These are phyloP conservation scores for Exophiala aquamarina DNA, from an alignment of 2,329 filamentous ascomycete genomes.

Conservation along the genomic window DNA sequence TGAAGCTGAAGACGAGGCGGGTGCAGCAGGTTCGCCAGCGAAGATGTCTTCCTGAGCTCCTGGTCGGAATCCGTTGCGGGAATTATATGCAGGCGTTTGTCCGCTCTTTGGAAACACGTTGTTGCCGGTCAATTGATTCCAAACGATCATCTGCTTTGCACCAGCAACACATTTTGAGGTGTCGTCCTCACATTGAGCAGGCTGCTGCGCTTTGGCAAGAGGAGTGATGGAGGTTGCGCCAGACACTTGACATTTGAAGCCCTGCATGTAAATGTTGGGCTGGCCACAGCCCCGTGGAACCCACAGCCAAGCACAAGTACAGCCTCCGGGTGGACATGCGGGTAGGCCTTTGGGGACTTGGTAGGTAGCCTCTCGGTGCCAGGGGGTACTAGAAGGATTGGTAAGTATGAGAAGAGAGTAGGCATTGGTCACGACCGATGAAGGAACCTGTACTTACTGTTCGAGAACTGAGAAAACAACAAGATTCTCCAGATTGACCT, in stretches of 20 bases:
- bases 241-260: constrained; percentile 51
- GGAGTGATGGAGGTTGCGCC: constrained; percentile 41
- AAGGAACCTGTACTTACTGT: constrained; percentile 41
- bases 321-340: constrained; percentile 39
- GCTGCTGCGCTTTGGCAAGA: constrained; percentile 43
- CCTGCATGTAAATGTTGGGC: constrained; percentile 51
- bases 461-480: constrained; percentile 51
- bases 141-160: constrained; percentile 54
- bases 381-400: constrained; percentile 33
- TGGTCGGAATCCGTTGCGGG: constrained; percentile 14
- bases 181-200: constrained; percentile 46
- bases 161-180: constrained; percentile 45
- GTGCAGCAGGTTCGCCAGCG: background rate
- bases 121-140: constrained; percentile 38
- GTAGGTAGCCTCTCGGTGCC: constrained; percentile 40
- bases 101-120: constrained; percentile 6
- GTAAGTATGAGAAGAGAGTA: too few relatives aligned
- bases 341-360: constrained; percentile 37
- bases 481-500: constrained; percentile 53
- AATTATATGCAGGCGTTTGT: constrained; percentile 15
- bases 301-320: constrained; percentile 46
- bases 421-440: too few relatives aligned
- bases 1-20: background rate
- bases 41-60: constrained; percentile 20
- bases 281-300: constrained; percentile 40